Conservation (phyloP, 768 basidiomycete species). For the Hebeloma cylindrosporum region DNA sequence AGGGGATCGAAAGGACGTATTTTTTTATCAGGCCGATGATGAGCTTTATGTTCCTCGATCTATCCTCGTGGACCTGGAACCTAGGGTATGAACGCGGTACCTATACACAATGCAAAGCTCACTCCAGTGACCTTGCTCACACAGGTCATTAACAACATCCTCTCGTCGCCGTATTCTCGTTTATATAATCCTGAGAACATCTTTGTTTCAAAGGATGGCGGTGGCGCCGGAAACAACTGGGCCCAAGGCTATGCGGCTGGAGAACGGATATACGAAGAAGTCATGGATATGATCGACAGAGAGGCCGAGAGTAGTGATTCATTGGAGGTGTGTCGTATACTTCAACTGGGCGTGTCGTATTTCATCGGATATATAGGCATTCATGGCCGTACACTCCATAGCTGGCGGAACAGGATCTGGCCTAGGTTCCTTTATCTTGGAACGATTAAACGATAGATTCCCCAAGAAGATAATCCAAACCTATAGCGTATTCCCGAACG, state of each 20-base stretch:
- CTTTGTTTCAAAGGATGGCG: constrained; percentile 92
- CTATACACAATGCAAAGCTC: too few species aligned
- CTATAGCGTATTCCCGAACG: constrained; percentile 97
- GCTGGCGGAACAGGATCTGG: constrained; percentile 99
- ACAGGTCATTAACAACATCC: constrained; percentile 95
- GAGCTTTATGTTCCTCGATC: constrained; percentile 98
- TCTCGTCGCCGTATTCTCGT: constrained; percentile 82
- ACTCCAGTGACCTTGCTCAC: not conserved
- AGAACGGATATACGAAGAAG: too few species aligned
- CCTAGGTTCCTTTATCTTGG: constrained; percentile 93
- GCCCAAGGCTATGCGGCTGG: constrained; percentile 92
- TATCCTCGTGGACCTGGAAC: constrained; percentile 94
- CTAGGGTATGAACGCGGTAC: constrained; percentile 65
- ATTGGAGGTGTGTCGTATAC: too few species aligned
- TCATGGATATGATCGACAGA: too few species aligned
- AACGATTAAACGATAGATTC: constrained; percentile 95
- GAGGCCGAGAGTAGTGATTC: too few species aligned
- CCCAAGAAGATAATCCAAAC: constrained; percentile 99
- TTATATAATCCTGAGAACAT: constrained; percentile 99
- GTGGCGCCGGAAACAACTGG: constrained; percentile 99
- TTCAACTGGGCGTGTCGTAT: too few species aligned
- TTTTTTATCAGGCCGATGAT: constrained; percentile 99
- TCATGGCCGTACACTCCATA: constrained; percentile 98
- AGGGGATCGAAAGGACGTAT: constrained; percentile 97
- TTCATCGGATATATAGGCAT: constrained; percentile 81